Evolutionary conservation across 1,139 yeast genomes (phyloP).

Genomic region (Candida gigantensis): DNA sequence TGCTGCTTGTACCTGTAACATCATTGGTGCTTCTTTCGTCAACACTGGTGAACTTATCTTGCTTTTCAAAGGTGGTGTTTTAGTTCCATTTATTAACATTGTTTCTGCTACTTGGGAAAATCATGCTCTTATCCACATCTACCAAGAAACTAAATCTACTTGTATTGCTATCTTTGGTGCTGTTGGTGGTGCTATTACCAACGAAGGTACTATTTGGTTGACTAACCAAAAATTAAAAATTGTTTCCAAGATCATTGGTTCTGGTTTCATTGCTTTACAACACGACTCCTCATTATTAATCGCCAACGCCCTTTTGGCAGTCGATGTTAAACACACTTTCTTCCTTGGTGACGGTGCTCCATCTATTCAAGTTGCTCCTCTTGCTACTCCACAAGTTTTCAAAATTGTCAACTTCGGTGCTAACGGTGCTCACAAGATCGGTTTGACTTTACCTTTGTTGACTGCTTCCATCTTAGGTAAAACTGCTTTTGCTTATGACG

Average conservation of each 20-base stretch:
- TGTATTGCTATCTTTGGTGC: slow-evolving; percentile 4
- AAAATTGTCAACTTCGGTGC: slow-evolving; percentile 7
- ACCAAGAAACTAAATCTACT: slow-evolving; percentile 1
- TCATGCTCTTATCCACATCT: slow-evolving; percentile 2
- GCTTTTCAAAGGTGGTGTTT: background rate
- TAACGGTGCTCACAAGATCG: slow-evolving; percentile 3
- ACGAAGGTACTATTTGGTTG: slow-evolving; percentile 4
- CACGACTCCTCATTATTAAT: slow-evolving; percentile 3
- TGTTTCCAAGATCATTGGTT: slow-evolving; percentile 1
- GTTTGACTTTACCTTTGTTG: slow-evolving; percentile 3
- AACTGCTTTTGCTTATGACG: slow-evolving; percentile 15
- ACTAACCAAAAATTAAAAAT: slow-evolving; percentile 2
- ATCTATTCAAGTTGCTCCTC: slow-evolving; percentile 4
- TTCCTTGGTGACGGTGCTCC: slow-evolving; percentile 5
- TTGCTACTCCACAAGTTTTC: slow-evolving; percentile 4
- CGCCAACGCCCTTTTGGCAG: slow-evolving; percentile 1
- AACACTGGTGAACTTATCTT: slow-evolving; percentile 4
- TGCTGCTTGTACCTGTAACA: slow-evolving; percentile 3
- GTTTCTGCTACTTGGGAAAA: background rate
- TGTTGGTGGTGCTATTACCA: background rate
- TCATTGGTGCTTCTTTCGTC: slow-evolving; percentile 5
- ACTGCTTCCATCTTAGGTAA: background rate
- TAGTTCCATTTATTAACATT: background rate
- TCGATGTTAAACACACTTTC: slow-evolving; percentile 2
- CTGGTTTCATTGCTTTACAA: slow-evolving; percentile 5